Evolutionary conservation across 768 basidiomycete genomes (phyloP), one percentile per base, ranked within the genome.

Genomic region (Russula emetica): DNA sequence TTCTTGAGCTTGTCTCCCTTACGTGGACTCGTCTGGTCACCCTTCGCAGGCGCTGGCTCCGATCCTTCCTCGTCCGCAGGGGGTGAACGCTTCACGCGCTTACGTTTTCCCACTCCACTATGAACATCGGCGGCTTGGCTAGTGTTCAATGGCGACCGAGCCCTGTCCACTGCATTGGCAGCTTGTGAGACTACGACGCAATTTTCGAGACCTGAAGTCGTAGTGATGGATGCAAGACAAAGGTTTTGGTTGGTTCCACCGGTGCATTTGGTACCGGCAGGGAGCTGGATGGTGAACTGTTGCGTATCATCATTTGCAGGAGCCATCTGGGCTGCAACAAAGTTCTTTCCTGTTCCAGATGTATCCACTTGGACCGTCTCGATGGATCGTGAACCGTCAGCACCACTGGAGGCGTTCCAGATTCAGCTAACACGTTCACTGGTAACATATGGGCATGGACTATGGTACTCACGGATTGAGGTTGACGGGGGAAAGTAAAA

Each of bases 191-290:
- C 80, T 42, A 77, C 80, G 14, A 79, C 77, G 61, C 83, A 85
- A 70, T 81, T 83, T 58, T 82, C 83, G 70, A 82, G 83, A 30
- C 80, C 79, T 24, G 75, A 77, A 24, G 78, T 71, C 28, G 80
- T 80, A 50, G 72, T 76, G 69, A 84, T 79, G 28, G 80, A 78
- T 74, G 78, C 80, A 60, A 85, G 74, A 71, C 83, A 85, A 32
- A 76, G 74, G 70, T 82, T 75, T 2, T 74, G 72, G 6, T 72
- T 63, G 0, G 71, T 36, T 38, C 83, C 84, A 61, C 83, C 83
- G 9, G 78, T 75, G 71, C 84, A 85, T 58, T 71, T 78, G 6
- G 80, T 82, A 26, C 77, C 78, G 26, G 79, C 72, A 3, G 84
- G 82, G 28, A 85, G 75, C 59, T 75, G 64, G 50, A 78, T 81